Evolutionary conservation across 148 eudicot species (phyloP).

Genomic region (Rhododendron mucronatum): DNA sequence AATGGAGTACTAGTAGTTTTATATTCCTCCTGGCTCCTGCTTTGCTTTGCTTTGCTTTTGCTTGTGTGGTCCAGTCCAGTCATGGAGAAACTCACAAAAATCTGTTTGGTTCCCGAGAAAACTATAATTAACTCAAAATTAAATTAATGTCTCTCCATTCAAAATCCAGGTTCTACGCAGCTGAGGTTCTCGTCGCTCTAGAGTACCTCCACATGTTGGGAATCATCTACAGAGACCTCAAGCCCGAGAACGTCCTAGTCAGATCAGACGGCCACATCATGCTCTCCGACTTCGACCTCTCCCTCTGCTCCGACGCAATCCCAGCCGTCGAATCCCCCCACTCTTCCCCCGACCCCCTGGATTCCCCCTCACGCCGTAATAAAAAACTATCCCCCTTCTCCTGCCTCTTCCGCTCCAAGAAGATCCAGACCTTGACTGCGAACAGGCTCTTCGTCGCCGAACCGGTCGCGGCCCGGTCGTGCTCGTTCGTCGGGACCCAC

Average conservation of each 20-base stretch:
- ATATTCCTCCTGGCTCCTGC: neutral
- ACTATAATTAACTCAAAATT: neutral
- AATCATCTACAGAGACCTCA: conserved; percentile 86
- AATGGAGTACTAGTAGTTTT: no score
- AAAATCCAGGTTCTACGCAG: conserved; percentile 78
- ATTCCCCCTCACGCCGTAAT: conserved; percentile 4
- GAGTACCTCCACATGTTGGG: conserved; percentile 96
- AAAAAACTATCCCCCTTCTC: conserved; percentile 38
- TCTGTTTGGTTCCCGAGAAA: conserved; percentile 12
- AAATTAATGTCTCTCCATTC: neutral
- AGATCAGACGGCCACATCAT: conserved; percentile 96
- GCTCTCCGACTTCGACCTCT: conserved; percentile 83
- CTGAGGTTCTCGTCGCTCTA: conserved; percentile 81
- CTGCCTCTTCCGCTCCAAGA: conserved; percentile 74
- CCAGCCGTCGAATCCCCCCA: conserved; percentile 67
- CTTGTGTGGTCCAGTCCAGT: neutral
- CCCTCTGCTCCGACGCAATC: conserved; percentile 70
- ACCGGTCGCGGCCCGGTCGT: conserved; percentile 71
- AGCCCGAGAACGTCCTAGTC: conserved; percentile 86
- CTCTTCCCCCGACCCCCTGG: conserved; percentile 15
- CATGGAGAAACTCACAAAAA: neutral
- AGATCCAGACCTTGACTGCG: conserved; percentile 44
- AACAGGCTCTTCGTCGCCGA: conserved; percentile 72
- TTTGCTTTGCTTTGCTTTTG: no score
- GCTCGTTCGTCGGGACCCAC: conserved; percentile 90